Conservation (phyloP, 257 asterid genomes). For the Schizonepeta tenuifolia region DNA sequence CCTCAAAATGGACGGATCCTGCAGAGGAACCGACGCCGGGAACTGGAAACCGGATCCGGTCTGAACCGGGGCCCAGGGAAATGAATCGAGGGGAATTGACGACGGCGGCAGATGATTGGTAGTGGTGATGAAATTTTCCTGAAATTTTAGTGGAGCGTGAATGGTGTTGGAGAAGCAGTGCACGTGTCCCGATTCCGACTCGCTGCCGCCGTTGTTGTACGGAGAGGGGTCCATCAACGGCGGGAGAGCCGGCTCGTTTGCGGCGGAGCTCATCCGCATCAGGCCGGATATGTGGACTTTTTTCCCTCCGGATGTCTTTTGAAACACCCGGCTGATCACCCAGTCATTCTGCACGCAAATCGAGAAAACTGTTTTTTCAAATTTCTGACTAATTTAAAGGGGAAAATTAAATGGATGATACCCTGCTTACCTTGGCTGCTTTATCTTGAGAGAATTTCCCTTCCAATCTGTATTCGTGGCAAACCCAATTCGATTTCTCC, state of each 20-base stretch:
- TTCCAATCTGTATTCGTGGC: slow-evolving; percentile 78
- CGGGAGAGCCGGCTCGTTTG: slow-evolving; percentile 51
- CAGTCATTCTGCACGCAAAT: slow-evolving; percentile 69
- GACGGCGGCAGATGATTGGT: slow-evolving; percentile 20
- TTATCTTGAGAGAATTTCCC: slow-evolving; percentile 49
- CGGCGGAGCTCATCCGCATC: slow-evolving; percentile 39
- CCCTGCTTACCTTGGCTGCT: slow-evolving; percentile 49
- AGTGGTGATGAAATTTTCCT: slow-evolving; percentile 36
- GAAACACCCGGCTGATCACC: slow-evolving; percentile 93
- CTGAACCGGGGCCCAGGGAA: slow-evolving; percentile 46
- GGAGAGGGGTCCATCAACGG: slow-evolving; percentile 63
- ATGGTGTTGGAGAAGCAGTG: slow-evolving; percentile 89
- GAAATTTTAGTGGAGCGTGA: slow-evolving; percentile 32
- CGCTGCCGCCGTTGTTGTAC: slow-evolving; percentile 26
- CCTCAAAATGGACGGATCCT: slow-evolving; percentile 36
- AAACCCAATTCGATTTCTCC: slow-evolving; percentile 82
- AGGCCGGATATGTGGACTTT: slow-evolving; percentile 74
- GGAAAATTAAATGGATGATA: not conserved
- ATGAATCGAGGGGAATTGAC: slow-evolving; percentile 40
- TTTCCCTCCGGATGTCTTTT: slow-evolving; percentile 77
- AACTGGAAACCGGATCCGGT: slow-evolving; percentile 36
- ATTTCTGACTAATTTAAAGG: not conserved
- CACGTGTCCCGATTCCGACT: slow-evolving; percentile 57
- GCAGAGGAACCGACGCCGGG: slow-evolving; percentile 39
- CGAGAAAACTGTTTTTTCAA: not conserved